phyloP scores from a whole-genome alignment of 2,329 filamentous ascomycete species.

The Monilinia laxa region DNA sequence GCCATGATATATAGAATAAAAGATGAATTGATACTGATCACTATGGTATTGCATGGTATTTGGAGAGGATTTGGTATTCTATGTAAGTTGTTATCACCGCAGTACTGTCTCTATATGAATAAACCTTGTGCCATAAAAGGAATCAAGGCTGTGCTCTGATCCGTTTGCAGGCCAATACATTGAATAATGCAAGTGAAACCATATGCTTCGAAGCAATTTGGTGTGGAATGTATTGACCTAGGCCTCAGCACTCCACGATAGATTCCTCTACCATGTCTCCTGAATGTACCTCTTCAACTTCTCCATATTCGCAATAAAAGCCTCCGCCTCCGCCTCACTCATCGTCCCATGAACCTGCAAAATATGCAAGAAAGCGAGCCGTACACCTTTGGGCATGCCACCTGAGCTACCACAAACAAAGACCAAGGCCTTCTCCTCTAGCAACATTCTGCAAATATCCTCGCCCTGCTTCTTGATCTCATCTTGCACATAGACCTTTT shows the following conservation, averaged over 20 bases:
- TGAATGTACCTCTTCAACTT: conserved; percentile 63
- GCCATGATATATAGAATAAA: not conserved
- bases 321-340: conserved; percentile 52
- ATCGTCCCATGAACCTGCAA: conserved; percentile 45
- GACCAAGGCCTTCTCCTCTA: conserved; percentile 53
- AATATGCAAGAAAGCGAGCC: conserved; percentile 63
- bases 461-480: conserved; percentile 37
- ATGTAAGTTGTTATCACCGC: too few relatives aligned
- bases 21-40: not conserved
- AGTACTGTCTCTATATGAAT: too few relatives aligned
- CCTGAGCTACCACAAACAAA: conserved; percentile 61
- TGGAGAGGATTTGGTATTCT: too few relatives aligned
- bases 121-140: too few relatives aligned
- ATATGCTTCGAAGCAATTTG: not conserved
- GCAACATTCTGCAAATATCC: conserved; percentile 49
- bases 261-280: conserved; percentile 60
- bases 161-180: not conserved
- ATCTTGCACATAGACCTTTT: conserved; percentile 66
- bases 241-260: not conserved
- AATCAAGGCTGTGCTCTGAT: not conserved
- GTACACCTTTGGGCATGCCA: conserved; percentile 68
- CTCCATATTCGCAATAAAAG: conserved; percentile 57
- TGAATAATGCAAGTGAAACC: not conserved
- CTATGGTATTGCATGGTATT: too few relatives aligned
- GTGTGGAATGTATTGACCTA: not conserved